Base-by-base conservation (phyloP, 352 stramenopile genomes). In the Globisporangium solare region DNA sequence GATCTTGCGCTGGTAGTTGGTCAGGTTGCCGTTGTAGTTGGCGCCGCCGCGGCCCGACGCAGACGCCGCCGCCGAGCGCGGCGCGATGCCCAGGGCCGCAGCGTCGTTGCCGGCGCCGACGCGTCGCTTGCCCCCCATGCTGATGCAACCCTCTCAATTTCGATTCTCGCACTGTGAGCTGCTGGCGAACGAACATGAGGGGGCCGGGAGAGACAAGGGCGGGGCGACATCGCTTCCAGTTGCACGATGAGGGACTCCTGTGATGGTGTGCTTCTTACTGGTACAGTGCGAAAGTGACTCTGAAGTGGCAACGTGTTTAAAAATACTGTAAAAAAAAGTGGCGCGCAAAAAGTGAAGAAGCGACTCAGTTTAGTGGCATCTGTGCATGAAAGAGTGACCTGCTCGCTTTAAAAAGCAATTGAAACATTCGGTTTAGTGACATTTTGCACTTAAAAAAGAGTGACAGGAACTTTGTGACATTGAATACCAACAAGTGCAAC, bases 1-100 rank as follows among this genome's bases (percentile, higher is more conserved):
- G 56, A 88, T 59, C 50, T 92, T 92, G 64, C 82, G 77, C 68
- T 92, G 82, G 69, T 86, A 82, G 68, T 92, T 92, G 54, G 82
- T 92, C 18, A 92, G 70, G 62, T 92, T 89, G 14, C 82, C 82
- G 51, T 92, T 89, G 47, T 77, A 79, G n/a, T 47, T 52, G 49
- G 20, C 48, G 61, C 40, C 6, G 57, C 42, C 0, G 40, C 39
- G 47, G 24, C 8, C 7, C 17, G n/a, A 35, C 0, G 46, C 13
- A 11, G 39, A 21, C 15, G 39, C 45, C 8, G 37, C 47, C 20
- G 47, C 47, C 2, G 17, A n/a, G 18, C 40, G 13, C 15, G 41
- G 35, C n/a, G 45, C 48, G 8, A n/a, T 45, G 22, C n/a, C 43
- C 4, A 13, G 13, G 12, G 10, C 54, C 18, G n/a, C 14, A 15